Base-by-base conservation (phyloP, 2,329 filamentous ascomycete species). In the Alternaria arbusti region DNA sequence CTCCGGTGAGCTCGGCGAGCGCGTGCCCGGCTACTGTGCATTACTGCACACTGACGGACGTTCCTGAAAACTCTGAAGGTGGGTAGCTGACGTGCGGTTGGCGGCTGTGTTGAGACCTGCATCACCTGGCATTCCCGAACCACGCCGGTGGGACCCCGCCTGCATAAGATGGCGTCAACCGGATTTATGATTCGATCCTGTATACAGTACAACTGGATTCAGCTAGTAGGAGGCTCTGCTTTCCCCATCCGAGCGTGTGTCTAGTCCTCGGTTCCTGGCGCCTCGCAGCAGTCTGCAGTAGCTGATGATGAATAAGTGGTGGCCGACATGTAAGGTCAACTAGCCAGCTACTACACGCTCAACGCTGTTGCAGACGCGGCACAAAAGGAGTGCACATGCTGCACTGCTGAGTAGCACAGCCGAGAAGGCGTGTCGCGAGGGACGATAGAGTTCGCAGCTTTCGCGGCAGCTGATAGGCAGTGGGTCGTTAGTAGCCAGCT, bases 201-300 rank as follows among this genome's bases (percentile, higher is more conserved):
- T 22, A 25, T 15, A 23, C 49, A 61, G 67, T 57, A 65, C 61
- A 61, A 63, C 59, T 54, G 54, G 52, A 64, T 59, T 55, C 46
- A 65, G 58, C 55, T 70, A 72, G 68, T 45, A 71, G 55, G 74
- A 75, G 74, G 76, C 74, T 77, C 73, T 74, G 74, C 64, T 60
- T 75, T 74, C 74, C 72, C 74, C 75, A 76, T 75, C 70, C 70
- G 72, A 78, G 73, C 74, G 74, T 66, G 57, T 63, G 56, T 57
- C 66, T 67, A 58, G 66, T 64, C 52, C 61, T 47, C 43, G 63
- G 72, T 74, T 67, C 74, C 72, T 74, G 71, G 57, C 64, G 51
- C 62, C 61, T 51, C 66, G 67, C 69, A 70, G 64, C 28, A 54
- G 57, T 64, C 23, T 50, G 49, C 58, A 57, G 47, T 43, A 57